These are phyloP conservation scores for Funneliformis geosporum DNA, from an alignment of 192 early-diverging fungal genomes.

Conservation along the genomic window DNA sequence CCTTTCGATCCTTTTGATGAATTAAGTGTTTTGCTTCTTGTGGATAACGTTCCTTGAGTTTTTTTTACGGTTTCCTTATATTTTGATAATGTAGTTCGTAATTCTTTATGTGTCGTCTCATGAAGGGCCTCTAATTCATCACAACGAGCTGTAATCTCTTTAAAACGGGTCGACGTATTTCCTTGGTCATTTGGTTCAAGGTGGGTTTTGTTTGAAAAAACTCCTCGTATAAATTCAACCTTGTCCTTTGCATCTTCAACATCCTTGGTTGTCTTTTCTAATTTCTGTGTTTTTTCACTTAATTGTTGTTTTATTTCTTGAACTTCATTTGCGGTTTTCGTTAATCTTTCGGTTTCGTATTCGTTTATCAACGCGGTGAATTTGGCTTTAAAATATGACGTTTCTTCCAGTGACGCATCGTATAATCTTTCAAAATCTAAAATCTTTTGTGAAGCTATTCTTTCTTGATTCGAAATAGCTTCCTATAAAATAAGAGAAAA, in stretches of 20 bases:
- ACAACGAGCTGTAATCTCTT: constrained; percentile 34
- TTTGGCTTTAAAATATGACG: constrained; percentile 53
- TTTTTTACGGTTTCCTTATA: constrained; percentile 25
- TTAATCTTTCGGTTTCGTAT: constrained; percentile 39
- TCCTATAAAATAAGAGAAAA: constrained; percentile 38
- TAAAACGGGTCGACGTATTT: background rate
- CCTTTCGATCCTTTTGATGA: background rate
- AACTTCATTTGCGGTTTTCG: constrained; percentile 44
- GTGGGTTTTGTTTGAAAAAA: constrained; percentile 46
- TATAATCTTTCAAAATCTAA: constrained; percentile 46
- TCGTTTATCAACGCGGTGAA: constrained; percentile 48
- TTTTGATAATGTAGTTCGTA: constrained; percentile 27
- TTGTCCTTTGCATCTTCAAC: constrained; percentile 53
- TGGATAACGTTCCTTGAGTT: background rate
- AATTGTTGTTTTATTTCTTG: constrained; percentile 39
- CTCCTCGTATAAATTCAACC: constrained; percentile 45
- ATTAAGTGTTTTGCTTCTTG: background rate
- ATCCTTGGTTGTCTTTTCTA: constrained; percentile 42
- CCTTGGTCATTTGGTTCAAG: constrained; percentile 22
- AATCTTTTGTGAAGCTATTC: constrained; percentile 31
- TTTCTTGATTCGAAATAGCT: constrained; percentile 38
- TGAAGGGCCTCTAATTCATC: constrained; percentile 31
- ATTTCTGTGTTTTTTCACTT: constrained; percentile 41
- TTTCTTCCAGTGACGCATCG: constrained; percentile 55
- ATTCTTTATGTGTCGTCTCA: constrained; percentile 35